Base-by-base conservation (phyloP, 148 eudicot genomes). In the Arbutus unedo region DNA sequence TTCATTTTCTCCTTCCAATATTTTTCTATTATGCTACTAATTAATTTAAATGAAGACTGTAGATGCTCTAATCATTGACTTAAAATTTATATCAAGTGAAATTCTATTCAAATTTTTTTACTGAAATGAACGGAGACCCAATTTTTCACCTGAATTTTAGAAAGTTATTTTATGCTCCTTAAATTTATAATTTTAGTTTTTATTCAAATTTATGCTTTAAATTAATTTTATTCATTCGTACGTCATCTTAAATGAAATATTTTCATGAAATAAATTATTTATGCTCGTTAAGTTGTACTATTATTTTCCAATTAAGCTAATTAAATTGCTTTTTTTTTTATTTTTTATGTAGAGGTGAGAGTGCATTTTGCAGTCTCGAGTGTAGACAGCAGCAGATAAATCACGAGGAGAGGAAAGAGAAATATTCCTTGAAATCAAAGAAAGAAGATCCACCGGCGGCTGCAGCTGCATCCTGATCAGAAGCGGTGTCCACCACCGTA, bases 301-400 rank as follows among this genome's bases (percentile, higher is more conserved):
- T 6, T 59, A 6, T 64, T 23, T 64, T 9, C 8, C 6, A 4
- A 5, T 3, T 64, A 0, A 3, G 1, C 38, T 64, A 50, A 50
- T 50, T 50, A 8, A 11, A 8, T 50, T 50, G 54, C 5, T 7
- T 1, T 15, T 77, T 44, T 8, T 16, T 71, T 19, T n/a, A n/a
- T n/a, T 21, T 41, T 2, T 3, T 19, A 9, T 43, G 11, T 44
- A 55, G 82, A 49, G 84, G 79, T 23, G 83, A 79, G 25, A 75
- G 50, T 49, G 79, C 79, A 11, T 77, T 67, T 43, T 84, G 71
- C 83, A 68, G 62, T 71, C 85, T 83, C 71, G 98, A 94, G 85
- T 94, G 98, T 79, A 81, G 98, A 53, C 91, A 94, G 15, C 90
- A 92, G 44, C 93, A 92, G 80, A 92, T 94, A 83, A 87, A 83